Evolutionary conservation across 2,329 filamentous ascomycete genomes (phyloP).

Genomic region (Scedosporium aurantiacum): DNA sequence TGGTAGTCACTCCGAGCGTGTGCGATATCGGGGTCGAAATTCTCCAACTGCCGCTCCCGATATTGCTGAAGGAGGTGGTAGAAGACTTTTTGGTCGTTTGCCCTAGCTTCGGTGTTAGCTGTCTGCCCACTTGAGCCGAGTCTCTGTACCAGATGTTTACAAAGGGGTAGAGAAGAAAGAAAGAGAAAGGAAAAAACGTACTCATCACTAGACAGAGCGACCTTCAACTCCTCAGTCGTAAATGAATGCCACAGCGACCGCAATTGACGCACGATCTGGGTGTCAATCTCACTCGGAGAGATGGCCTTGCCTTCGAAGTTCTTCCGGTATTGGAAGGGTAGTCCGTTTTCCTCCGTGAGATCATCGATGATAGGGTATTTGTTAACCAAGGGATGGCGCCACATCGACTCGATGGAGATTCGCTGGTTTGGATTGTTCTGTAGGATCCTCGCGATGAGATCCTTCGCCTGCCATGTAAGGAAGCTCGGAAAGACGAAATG

Average conservation of each 20-base stretch:
- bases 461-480: conserved; percentile 58
- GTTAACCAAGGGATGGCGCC: conserved; percentile 74
- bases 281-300: conserved; percentile 59
- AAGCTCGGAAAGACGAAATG: conserved; percentile 49
- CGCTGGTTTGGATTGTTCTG: conserved; percentile 67
- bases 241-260: conserved; percentile 87
- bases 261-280: conserved; percentile 73
- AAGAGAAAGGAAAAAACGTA: conserved; percentile 38
- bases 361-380: conserved; percentile 73
- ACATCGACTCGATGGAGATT: conserved; percentile 71
- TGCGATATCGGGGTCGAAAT: conserved; percentile 70
- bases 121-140: conserved; percentile 13
- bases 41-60: conserved; percentile 72
- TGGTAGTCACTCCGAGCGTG: conserved; percentile 89
- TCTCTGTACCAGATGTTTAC: neutral
- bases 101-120: conserved; percentile 31
- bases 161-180: neutral
- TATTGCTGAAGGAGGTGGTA: conserved; percentile 79
- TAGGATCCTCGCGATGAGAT: conserved; percentile 72
- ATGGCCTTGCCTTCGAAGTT: conserved; percentile 50
- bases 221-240: conserved; percentile 58
- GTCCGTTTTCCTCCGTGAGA: conserved; percentile 41
- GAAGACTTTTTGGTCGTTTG: conserved; percentile 87
- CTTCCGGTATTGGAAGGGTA: conserved; percentile 46
- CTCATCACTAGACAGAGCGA: conserved; percentile 55